These are phyloP conservation scores for Rubia tinctorum DNA, from an alignment of 305 asterid species.

Conservation along the genomic window DNA sequence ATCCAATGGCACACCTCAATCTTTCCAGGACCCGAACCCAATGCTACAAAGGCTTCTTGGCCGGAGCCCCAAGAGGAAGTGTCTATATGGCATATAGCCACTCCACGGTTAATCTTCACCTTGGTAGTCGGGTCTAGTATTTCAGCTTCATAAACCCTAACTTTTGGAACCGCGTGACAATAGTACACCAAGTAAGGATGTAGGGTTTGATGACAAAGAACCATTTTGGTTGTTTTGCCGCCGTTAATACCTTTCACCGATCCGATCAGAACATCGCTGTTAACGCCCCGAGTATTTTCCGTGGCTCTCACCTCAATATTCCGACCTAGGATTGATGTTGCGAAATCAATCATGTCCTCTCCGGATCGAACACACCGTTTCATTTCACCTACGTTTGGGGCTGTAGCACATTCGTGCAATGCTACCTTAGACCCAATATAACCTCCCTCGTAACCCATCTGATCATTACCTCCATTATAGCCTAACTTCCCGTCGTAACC, in stretches of 20 bases:
- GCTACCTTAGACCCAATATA: slow-evolving; percentile 12
- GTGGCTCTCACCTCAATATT: slow-evolving; percentile 44
- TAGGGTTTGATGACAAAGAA: slow-evolving; percentile 80
- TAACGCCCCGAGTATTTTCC: slow-evolving; percentile 40
- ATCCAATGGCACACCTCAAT: slow-evolving; percentile 93
- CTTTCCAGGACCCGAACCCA: slow-evolving; percentile 73
- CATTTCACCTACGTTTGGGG: slow-evolving; percentile 56
- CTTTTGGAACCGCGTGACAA: slow-evolving; percentile 85
- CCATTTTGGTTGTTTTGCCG: slow-evolving; percentile 61
- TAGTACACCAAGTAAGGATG: slow-evolving; percentile 73
- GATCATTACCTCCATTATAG: too few species aligned
- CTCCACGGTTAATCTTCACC: slow-evolving; percentile 57
- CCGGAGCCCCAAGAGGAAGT: slow-evolving; percentile 72
- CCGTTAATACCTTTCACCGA: slow-evolving; percentile 53
- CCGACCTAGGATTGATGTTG: slow-evolving; percentile 53
- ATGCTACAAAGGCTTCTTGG: slow-evolving; percentile 68
- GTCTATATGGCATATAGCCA: slow-evolving; percentile 79
- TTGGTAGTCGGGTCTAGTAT: slow-evolving; percentile 49
- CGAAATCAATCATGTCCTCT: slow-evolving; percentile 79
- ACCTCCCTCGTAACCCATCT: not conserved
- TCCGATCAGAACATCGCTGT: slow-evolving; percentile 34
- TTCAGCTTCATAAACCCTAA: slow-evolving; percentile 85
- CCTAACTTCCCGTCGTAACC: too few species aligned
- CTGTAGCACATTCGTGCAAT: slow-evolving; percentile 50
- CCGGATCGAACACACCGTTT: slow-evolving; percentile 57